These are phyloP conservation scores for Ustilago nuda DNA, from an alignment of 1,284 basidiomycete genomes.

Conservation along the genomic window DNA sequence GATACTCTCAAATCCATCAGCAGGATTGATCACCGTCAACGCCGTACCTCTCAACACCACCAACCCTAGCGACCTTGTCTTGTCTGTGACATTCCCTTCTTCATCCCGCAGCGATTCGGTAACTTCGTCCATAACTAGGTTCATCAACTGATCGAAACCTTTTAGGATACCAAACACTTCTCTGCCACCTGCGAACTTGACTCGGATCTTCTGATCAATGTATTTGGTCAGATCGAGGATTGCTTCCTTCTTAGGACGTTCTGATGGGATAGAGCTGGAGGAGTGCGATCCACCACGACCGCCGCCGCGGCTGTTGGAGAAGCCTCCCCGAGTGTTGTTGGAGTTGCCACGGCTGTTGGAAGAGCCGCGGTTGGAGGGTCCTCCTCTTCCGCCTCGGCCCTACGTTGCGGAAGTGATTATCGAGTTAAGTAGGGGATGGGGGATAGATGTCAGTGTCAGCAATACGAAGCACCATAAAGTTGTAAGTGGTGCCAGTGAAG, in stretches of 20 bases:
- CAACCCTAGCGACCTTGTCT: slow-evolving; percentile 62
- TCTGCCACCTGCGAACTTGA: slow-evolving; percentile 95
- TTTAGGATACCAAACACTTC: slow-evolving; percentile 94
- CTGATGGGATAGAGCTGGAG: slow-evolving; percentile 65
- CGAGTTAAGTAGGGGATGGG: background rate
- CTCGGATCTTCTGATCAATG: slow-evolving; percentile 87
- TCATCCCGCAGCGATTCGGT: slow-evolving; percentile 75
- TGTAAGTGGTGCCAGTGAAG: background rate
- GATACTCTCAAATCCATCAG: slow-evolving; percentile 67
- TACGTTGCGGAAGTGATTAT: background rate
- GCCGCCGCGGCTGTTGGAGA: background rate
- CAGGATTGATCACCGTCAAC: slow-evolving; percentile 66
- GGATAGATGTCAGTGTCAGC: background rate
- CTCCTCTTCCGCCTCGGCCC: slow-evolving; percentile 29
- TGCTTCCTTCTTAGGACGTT: slow-evolving; percentile 91
- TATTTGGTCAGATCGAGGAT: slow-evolving; percentile 96
- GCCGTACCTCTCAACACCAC: slow-evolving; percentile 66
- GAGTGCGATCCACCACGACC: slow-evolving; percentile 14
- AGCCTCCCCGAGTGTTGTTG: slow-evolving; percentile 8
- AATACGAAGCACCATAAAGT: too few species aligned
- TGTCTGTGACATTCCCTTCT: slow-evolving; percentile 53
- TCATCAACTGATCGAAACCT: slow-evolving; percentile 95
- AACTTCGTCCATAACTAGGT: slow-evolving; percentile 92
- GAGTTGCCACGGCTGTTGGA: slow-evolving; percentile 17
- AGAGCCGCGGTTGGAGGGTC: slow-evolving; percentile 17